These are phyloP conservation scores for Oryza meyeriana DNA, from an alignment of 176 grass and related monocot genomes.

Conservation along the genomic window DNA sequence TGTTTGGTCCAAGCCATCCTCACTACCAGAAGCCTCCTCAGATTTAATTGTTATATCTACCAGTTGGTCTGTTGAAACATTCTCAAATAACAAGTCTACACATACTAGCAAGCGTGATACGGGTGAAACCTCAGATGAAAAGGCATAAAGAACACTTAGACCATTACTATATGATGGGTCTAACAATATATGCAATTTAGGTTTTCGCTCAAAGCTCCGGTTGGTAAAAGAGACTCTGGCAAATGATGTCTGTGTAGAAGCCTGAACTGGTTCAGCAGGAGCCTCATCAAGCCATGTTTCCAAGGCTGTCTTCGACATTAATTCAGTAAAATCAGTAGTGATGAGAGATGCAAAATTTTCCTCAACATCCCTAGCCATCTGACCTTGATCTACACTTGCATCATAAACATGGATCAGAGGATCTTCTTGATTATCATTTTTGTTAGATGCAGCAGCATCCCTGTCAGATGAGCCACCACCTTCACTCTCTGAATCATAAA, in stretches of 20 bases:
- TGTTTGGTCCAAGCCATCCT: constrained; percentile 34
- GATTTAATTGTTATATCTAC: constrained; percentile 64
- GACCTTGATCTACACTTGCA: constrained; percentile 43
- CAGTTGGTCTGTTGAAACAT: constrained; percentile 51
- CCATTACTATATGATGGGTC: constrained; percentile 65
- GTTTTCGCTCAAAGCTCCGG: constrained; percentile 61
- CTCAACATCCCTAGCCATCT: constrained; percentile 44
- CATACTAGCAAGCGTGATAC: constrained; percentile 59
- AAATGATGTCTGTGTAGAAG: constrained; percentile 37
- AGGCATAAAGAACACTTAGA: constrained; percentile 76
- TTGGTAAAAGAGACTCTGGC: constrained; percentile 82
- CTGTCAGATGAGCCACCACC: constrained; percentile 34
- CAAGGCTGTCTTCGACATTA: constrained; percentile 80
- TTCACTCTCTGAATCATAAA: constrained; percentile 77
- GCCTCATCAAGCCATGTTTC: constrained; percentile 92
- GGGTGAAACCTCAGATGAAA: constrained; percentile 64
- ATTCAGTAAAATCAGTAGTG: constrained; percentile 80
- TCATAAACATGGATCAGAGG: constrained; percentile 60
- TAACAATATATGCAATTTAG: constrained; percentile 65
- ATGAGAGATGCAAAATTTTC: constrained; percentile 62
- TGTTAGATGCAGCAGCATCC: constrained; percentile 28
- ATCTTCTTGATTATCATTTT: constrained; percentile 44
- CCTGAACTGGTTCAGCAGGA: constrained; percentile 41
- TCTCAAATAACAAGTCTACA: constrained; percentile 80
- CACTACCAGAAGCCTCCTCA: constrained; percentile 58